Conservation (phyloP, 2,329 filamentous ascomycete genomes). For the Eutypa lata region DNA sequence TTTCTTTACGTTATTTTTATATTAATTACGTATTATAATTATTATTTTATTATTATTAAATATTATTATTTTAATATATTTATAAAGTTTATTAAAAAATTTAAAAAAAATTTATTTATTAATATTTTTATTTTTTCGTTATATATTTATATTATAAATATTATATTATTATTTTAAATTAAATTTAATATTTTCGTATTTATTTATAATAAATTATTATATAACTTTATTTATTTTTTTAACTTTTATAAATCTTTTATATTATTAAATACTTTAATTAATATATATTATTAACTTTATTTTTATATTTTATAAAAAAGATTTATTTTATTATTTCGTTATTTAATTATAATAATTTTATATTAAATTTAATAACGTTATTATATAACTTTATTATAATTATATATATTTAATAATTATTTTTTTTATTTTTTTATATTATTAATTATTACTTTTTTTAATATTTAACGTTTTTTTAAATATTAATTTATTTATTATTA, state of each 20-base stretch:
- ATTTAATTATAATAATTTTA: background rate
- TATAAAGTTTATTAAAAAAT: background rate
- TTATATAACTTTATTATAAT: background rate
- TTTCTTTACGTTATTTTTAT: background rate
- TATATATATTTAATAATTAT: background rate
- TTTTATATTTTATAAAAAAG: background rate
- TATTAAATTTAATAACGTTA: background rate
- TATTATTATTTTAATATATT: background rate
- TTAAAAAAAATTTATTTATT: background rate
- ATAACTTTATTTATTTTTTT: background rate
- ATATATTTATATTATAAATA: background rate
- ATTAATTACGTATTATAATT: background rate
- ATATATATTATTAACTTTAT: background rate
- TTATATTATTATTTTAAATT: background rate
- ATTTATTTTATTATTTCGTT: background rate
- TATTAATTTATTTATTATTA: background rate
- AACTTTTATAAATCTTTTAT: background rate
- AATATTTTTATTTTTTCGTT: background rate
- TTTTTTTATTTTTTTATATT: background rate
- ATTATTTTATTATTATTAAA: background rate
- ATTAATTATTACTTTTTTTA: background rate
- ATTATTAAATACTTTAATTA: background rate
- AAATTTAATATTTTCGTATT: background rate
- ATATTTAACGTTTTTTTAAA: background rate
- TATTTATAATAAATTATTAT: background rate